Evolutionary conservation across 2,329 filamentous ascomycete genomes (phyloP), one percentile per base, ranked within the genome.

Genomic region (Colletotrichum scovillei): DNA sequence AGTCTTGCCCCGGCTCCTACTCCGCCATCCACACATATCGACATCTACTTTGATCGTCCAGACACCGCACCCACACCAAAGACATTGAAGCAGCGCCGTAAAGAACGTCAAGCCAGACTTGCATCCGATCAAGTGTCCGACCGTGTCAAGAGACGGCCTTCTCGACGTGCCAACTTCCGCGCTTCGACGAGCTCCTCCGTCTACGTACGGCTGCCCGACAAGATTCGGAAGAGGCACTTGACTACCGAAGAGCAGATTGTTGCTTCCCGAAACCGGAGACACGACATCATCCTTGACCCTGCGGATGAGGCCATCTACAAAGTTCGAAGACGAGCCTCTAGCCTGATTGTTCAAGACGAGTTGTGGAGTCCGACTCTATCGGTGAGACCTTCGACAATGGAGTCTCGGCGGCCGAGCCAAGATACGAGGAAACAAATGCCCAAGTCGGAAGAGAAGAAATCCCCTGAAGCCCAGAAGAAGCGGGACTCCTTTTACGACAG

Each of bases 121-220:
- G 75, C 74, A 32, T 81, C 81, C 9, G 82, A 84, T 16, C 76
- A 78, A 59, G 76, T 77, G 76, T 75, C 75, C 75, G 78, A 78
- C 69, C 80, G 76, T 76, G 79, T 78, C 56, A 76, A 76, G 55
- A 79, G 77, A 57, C 79, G 78, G n/a, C 79, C 81, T 11, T 77
- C 78, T 69, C 78, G 78, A 30, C 82, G 81, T 58, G 77, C 80
- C 58, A 30, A n/a, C 8, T 58, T 67, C 53, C 80, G 78, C 22
- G 84, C 87, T 67, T 86, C 88, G 68, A 86, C 87, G 35, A 91
- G 94, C 77, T 89, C 89, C 67, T 86, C 89, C 75, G 94, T 93
- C 86, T 95, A 92, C 80, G 86, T 92, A 66, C 90, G 88, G 26
- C 86, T 95, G 55, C 93, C 94, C 24, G 90, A 93, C 75, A 95